These are phyloP conservation scores for Paecilomyces sp. DNA, from an alignment of 2,329 filamentous ascomycete species.

Conservation along the genomic window DNA sequence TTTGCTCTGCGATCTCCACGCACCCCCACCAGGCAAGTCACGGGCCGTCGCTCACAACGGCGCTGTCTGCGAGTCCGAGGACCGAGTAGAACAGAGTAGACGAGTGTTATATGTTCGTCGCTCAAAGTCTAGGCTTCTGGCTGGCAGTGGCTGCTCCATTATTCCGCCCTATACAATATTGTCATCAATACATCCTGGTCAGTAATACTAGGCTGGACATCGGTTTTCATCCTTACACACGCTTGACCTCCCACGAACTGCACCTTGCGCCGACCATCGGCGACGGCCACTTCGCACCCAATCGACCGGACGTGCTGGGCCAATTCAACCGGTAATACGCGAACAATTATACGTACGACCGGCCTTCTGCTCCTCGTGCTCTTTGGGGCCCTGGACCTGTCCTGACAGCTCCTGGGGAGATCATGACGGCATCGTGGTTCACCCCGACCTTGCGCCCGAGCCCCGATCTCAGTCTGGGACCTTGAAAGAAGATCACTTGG, in stretches of 20 bases:
- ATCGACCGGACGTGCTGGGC: neutral
- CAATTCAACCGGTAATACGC: neutral
- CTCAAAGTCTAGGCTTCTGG: neutral
- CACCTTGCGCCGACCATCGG: neutral
- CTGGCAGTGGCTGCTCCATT: neutral
- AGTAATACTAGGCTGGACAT: neutral
- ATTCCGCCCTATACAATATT: neutral
- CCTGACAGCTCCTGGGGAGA: neutral
- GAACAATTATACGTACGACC: neutral
- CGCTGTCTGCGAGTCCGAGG: neutral
- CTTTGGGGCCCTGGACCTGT: neutral
- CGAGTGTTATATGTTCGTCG: neutral
- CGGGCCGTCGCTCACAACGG: neutral
- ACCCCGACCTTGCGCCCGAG: conserved; percentile 7
- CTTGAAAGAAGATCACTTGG: conserved; percentile 1
- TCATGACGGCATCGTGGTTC: conserved; percentile 15
- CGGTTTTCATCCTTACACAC: neutral
- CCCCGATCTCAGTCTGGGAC: conserved; percentile 7
- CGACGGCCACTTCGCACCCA: neutral
- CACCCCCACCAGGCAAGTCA: neutral
- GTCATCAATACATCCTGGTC: neutral
- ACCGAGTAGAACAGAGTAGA: neutral
- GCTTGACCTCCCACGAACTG: neutral
- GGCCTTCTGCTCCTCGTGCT: neutral
- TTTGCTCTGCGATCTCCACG: neutral